Evolutionary conservation across 257 asterid genomes (phyloP).

Genomic region (Solanum bukasovii): DNA sequence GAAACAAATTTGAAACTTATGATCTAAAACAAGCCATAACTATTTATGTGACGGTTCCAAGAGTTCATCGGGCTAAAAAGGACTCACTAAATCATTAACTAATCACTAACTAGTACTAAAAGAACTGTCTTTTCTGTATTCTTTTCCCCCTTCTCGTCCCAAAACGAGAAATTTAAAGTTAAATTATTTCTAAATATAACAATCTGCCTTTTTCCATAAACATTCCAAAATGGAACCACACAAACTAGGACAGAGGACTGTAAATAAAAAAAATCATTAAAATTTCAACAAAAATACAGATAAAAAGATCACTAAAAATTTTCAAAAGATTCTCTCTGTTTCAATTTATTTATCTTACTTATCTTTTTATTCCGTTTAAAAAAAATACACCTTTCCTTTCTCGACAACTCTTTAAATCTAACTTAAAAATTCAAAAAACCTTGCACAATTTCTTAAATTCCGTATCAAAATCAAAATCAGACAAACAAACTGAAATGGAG

Average conservation of each 20-base stretch:
- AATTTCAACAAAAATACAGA: background rate
- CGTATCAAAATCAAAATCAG: background rate
- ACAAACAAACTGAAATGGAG: background rate
- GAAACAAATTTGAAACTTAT: background rate
- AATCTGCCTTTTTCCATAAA: background rate
- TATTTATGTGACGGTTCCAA: background rate
- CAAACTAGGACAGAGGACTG: background rate
- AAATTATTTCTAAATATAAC: background rate
- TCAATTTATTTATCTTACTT: background rate
- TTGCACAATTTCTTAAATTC: accelerated
- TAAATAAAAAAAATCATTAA: background rate
- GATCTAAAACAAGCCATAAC: background rate
- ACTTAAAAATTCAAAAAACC: background rate
- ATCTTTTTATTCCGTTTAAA: background rate
- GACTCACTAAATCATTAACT: background rate
- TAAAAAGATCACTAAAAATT: background rate
- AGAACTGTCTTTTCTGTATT: background rate
- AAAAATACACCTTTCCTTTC: background rate
- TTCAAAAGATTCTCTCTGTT: background rate
- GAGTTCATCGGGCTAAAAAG: background rate
- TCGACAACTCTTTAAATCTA: background rate
- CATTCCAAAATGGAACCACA: background rate
- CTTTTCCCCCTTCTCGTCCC: background rate
- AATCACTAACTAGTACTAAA: background rate
- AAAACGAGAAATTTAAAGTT: background rate